These are phyloP conservation scores for Penicillium sclerotigenum DNA, from an alignment of 2,329 filamentous ascomycete genomes.

Conservation along the genomic window DNA sequence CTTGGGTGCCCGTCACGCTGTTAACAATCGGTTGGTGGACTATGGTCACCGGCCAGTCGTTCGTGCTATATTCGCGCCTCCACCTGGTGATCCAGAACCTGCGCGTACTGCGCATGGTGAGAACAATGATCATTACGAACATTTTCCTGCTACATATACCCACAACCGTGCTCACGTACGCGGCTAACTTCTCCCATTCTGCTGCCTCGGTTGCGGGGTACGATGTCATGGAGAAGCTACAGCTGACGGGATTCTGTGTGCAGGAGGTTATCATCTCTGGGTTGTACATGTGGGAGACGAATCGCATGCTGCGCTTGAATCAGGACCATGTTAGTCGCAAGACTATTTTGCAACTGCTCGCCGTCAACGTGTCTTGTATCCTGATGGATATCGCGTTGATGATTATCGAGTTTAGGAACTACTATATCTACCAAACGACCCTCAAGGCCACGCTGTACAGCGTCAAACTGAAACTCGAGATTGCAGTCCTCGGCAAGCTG, in stretches of 20 bases:
- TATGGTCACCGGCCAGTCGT: conserved; percentile 58
- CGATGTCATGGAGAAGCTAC: conserved; percentile 35
- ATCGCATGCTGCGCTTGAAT: conserved; percentile 35
- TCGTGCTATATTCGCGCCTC: conserved; percentile 59
- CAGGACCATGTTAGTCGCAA: conserved; percentile 27
- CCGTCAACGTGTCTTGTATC: conserved; percentile 49
- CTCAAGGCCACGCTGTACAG: conserved; percentile 38
- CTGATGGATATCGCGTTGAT: conserved; percentile 47
- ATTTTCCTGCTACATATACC: conserved; percentile 52
- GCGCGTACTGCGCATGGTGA: conserved; percentile 45
- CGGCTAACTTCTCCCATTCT: conserved; percentile 21
- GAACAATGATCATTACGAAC: conserved; percentile 57
- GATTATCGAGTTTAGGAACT: conserved; percentile 38
- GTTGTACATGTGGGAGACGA: conserved; percentile 52
- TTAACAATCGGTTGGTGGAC: conserved; percentile 52
- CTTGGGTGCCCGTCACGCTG: conserved; percentile 33
- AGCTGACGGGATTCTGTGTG: conserved; percentile 42
- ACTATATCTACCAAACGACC: conserved; percentile 40
- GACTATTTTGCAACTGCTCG: conserved; percentile 54
- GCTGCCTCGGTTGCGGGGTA: conserved; percentile 20
- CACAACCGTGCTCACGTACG: conserved; percentile 54
- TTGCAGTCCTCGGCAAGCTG: conserved; percentile 51
- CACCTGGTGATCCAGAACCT: conserved; percentile 54
- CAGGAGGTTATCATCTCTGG: conserved; percentile 46
- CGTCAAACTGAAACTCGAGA: conserved; percentile 51